A percentile compares a stretch with the other conserved stretches of the same genome.
These are phyloP conservation scores for Petunia secreta DNA, from an alignment of 257 asterid species.

Conservation along the genomic window DNA sequence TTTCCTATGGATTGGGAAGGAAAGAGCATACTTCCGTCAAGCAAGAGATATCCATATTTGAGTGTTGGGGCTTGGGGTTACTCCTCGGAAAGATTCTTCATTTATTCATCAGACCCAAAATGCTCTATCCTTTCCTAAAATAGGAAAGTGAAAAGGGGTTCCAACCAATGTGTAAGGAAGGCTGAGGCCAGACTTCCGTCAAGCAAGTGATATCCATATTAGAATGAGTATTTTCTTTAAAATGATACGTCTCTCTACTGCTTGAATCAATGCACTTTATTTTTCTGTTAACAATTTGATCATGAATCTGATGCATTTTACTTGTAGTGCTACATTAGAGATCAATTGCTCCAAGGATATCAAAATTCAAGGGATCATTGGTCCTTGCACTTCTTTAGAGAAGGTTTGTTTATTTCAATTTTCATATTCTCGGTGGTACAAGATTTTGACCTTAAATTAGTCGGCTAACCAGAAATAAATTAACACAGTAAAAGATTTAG, in stretches of 20 bases:
- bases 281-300: neutral
- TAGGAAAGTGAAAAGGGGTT: too few relatives aligned
- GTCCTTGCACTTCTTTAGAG: constrained; percentile 95
- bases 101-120: too few relatives aligned
- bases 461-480: too few relatives aligned
- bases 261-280: neutral
- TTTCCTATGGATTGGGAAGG: neutral
- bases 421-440: too few relatives aligned
- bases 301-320: constrained; percentile 4
- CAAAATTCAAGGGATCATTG: constrained; percentile 93
- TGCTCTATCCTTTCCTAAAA: too few relatives aligned
- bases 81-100: too few relatives aligned
- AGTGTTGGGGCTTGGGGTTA: neutral
- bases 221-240: too few relatives aligned
- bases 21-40: neutral
- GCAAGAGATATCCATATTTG: neutral
- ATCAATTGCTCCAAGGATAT: constrained; percentile 96
- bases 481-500: neutral
- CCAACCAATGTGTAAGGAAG: too few relatives aligned
- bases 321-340: constrained; percentile 81
- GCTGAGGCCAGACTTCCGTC: too few relatives aligned
- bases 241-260: neutral
- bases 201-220: too few relatives aligned
- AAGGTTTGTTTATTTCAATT: constrained; percentile 56
- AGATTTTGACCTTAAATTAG: too few relatives aligned